Conservation (phyloP, 1,139 yeast species). For the Diutina mesorugosa region DNA sequence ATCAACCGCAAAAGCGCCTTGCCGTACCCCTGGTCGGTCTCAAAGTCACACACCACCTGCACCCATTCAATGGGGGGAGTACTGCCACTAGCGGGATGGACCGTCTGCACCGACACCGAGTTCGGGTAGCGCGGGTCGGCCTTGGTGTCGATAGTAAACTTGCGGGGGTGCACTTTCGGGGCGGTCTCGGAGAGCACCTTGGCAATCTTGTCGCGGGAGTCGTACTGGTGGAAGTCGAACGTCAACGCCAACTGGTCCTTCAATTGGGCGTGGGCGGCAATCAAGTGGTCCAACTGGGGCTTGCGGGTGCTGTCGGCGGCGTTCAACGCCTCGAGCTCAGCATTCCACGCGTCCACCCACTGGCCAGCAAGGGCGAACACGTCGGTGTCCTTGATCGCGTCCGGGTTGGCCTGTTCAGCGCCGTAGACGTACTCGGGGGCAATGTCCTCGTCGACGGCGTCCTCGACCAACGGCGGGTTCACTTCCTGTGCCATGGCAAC, state of each 20-base stretch:
- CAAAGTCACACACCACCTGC: constrained; percentile 16
- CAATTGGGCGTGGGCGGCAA: constrained; percentile 19
- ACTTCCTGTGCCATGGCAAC: constrained; percentile 9
- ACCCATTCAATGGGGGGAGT: constrained; percentile 20
- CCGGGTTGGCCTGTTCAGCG: constrained; percentile 11
- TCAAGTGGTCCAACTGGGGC: constrained; percentile 8
- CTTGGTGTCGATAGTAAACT: constrained; percentile 12
- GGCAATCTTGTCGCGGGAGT: constrained; percentile 15
- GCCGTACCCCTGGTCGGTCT: constrained; percentile 18
- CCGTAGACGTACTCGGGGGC: constrained; percentile 18
- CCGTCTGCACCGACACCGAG: constrained; percentile 12
- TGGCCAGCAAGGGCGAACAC: constrained; percentile 11
- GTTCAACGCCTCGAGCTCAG: constrained; percentile 6
- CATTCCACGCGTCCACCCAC: constrained; percentile 17
- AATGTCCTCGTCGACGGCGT: constrained; percentile 14
- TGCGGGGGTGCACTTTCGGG: constrained; percentile 10
- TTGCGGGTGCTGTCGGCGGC: constrained; percentile 2
- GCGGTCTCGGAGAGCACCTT: constrained; percentile 6
- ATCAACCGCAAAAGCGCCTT: constrained; percentile 18
- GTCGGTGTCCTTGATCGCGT: constrained; percentile 11
- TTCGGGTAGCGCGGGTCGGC: constrained; percentile 16
- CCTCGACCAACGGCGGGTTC: constrained; percentile 14
- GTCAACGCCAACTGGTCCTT: constrained; percentile 20
- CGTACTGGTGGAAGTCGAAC: constrained; percentile 17
- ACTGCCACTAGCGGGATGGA: constrained; percentile 13